A percentile compares a stretch with the other conserved stretches of the same genome.
Conservation (phyloP, 257 asterid species). For the Nicotiana benthamiana region DNA sequence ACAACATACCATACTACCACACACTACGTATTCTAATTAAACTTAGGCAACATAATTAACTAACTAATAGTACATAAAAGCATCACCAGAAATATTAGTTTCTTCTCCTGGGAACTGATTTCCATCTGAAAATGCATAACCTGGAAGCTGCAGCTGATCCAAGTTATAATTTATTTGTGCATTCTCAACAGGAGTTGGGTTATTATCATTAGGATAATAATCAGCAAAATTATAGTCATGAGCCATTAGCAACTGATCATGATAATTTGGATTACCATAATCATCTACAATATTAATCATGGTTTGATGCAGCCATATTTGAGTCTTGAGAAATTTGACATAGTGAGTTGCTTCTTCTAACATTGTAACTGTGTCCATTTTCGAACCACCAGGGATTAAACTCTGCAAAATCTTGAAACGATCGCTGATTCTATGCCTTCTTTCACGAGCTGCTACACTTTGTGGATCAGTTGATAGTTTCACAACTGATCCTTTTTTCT, state of each 20-base stretch:
- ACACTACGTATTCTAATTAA: background rate
- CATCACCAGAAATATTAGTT: slow-evolving; percentile 17
- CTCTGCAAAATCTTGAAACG: slow-evolving; percentile 73
- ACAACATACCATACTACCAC: background rate
- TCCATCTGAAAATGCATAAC: background rate
- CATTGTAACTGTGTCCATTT: slow-evolving; percentile 77
- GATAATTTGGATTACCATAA: slow-evolving; percentile 1
- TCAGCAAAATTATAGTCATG: background rate
- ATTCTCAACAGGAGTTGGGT: background rate
- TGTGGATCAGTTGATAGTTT: slow-evolving; percentile 79
- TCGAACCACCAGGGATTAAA: slow-evolving; percentile 70
- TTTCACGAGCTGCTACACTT: slow-evolving; percentile 71
- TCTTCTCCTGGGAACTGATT: background rate
- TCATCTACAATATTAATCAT: slow-evolving; percentile 27
- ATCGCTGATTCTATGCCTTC: slow-evolving; percentile 79
- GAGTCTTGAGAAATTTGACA: slow-evolving; percentile 70
- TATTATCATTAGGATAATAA: background rate
- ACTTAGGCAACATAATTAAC: background rate
- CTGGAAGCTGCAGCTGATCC: background rate
- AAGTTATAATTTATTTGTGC: background rate
- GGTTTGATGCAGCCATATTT: slow-evolving; percentile 57
- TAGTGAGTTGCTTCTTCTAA: slow-evolving; percentile 77
- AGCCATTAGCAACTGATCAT: background rate
- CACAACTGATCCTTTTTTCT: slow-evolving; percentile 10
- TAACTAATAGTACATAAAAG: slow-evolving; percentile 28